phyloP scores from a whole-genome alignment of 2,329 filamentous ascomycete species.

The Cytospora chrysosperma region DNA sequence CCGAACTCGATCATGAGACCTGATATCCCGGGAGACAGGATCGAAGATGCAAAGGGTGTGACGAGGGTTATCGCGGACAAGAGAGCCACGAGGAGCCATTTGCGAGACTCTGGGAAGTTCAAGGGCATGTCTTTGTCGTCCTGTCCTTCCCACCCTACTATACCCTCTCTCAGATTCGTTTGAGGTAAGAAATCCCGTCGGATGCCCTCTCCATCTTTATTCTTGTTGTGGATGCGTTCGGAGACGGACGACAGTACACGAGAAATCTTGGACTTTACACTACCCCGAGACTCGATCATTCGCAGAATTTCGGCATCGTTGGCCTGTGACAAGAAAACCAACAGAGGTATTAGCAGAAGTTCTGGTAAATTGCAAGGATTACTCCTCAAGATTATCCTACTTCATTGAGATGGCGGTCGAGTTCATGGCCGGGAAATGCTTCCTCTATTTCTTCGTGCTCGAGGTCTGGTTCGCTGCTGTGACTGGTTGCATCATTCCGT shows the following conservation, averaged over 20 bases:
- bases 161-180: slow-evolving; percentile 49
- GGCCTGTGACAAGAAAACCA: slow-evolving; percentile 8
- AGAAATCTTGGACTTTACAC: slow-evolving; percentile 29
- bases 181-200: slow-evolving; percentile 42
- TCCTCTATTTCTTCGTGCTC: slow-evolving; percentile 34
- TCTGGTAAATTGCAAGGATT: neutral
- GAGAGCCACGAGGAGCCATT: slow-evolving; percentile 57
- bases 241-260: slow-evolving; percentile 32
- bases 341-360: neutral
- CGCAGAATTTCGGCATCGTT: slow-evolving; percentile 24
- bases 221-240: slow-evolving; percentile 27
- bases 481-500: neutral
- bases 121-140: slow-evolving; percentile 58
- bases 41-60: slow-evolving; percentile 64
- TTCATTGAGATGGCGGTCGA: slow-evolving; percentile 31
- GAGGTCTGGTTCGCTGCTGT: slow-evolving; percentile 27
- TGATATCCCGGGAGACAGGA: slow-evolving; percentile 50
- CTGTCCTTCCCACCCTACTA: slow-evolving; percentile 61
- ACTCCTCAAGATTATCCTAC: slow-evolving; percentile 19
- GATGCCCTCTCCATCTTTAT: slow-evolving; percentile 31
- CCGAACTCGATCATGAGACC: slow-evolving; percentile 46
- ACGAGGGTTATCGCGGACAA: slow-evolving; percentile 63
- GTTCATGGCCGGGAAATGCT: slow-evolving; percentile 29
- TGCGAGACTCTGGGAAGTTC: slow-evolving; percentile 54
- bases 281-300: slow-evolving; percentile 27